Percentiles rank a stretch among this genome's conserved stretches.
phyloP scores from a whole-genome alignment of 192 early-diverging fungal species.

The Coemansia sp. region DNA sequence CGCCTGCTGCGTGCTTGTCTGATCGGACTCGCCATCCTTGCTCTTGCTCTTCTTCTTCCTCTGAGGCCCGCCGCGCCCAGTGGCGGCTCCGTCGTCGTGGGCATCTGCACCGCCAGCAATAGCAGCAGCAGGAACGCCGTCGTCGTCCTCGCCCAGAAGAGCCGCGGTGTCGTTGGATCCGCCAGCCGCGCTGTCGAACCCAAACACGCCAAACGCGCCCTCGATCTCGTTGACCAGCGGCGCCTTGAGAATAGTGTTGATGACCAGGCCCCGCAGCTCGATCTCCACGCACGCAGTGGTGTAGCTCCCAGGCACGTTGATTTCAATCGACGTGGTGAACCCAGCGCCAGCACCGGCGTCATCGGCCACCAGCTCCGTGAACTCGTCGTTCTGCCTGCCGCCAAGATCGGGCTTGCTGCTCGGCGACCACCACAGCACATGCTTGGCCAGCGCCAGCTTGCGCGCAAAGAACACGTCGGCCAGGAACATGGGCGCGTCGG shows the following conservation, averaged over 20 bases:
- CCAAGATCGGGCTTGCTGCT: constrained; percentile 83
- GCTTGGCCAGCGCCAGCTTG: constrained; percentile 71
- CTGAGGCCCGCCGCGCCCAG: not conserved
- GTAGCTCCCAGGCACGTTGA: constrained; percentile 77
- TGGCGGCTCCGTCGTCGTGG: not conserved
- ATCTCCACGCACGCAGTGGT: constrained; percentile 83
- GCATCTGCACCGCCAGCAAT: constrained; percentile 6
- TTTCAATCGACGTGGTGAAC: constrained; percentile 56
- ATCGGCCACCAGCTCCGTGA: constrained; percentile 6
- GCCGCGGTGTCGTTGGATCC: constrained; percentile 3
- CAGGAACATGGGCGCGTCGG: constrained; percentile 78
- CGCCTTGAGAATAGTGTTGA: constrained; percentile 82
- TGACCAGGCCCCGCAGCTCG: constrained; percentile 74
- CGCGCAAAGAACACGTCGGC: constrained; percentile 86
- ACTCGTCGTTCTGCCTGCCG: constrained; percentile 62
- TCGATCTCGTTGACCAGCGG: constrained; percentile 79
- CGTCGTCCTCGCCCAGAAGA: constrained; percentile 18
- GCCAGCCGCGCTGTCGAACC: constrained; percentile 25
- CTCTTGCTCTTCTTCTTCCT: constrained; percentile 3
- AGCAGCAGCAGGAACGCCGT: not conserved
- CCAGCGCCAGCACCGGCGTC: not conserved
- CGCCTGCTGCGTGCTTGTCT: not conserved
- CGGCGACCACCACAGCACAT: constrained; percentile 90
- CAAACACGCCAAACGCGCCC: constrained; percentile 57
- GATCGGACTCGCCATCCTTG: not conserved